Percentiles rank a stretch among this genome's conserved stretches.
phyloP scores from a whole-genome alignment of 164 flowering plant species.

The grape (Vitis vinifera) region ASM3070453v1 NC_081815.1:3870501-3871000 shows the following conservation, averaged over 20 bases:
- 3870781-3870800: slow-evolving; percentile 62
- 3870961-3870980: slow-evolving; percentile 61
- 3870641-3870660: slow-evolving; percentile 48
- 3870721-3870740: slow-evolving; percentile 45
- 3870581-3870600: slow-evolving; percentile 39
- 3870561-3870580: slow-evolving; percentile 44
- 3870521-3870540: slow-evolving; percentile 47
- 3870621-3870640: slow-evolving; percentile 42
- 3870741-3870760: slow-evolving; percentile 47
- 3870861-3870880: slow-evolving; percentile 60
- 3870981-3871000: slow-evolving; percentile 59
- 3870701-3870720: slow-evolving; percentile 51
- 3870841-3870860: slow-evolving; percentile 63
- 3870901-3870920: slow-evolving; percentile 45
- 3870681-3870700: slow-evolving; percentile 61
- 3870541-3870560: slow-evolving; percentile 41
- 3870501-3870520: slow-evolving; percentile 50
- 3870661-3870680: slow-evolving; percentile 58
- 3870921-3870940: slow-evolving; percentile 51
- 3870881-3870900: slow-evolving; percentile 61
- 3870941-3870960: slow-evolving; percentile 46
- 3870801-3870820: slow-evolving; percentile 52
- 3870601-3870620: slow-evolving; percentile 58
- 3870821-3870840: slow-evolving; percentile 72
- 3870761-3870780: slow-evolving; percentile 57